Conservation (phyloP, 2,329 filamentous ascomycete species). For the Fusarium oligoseptatum region DNA sequence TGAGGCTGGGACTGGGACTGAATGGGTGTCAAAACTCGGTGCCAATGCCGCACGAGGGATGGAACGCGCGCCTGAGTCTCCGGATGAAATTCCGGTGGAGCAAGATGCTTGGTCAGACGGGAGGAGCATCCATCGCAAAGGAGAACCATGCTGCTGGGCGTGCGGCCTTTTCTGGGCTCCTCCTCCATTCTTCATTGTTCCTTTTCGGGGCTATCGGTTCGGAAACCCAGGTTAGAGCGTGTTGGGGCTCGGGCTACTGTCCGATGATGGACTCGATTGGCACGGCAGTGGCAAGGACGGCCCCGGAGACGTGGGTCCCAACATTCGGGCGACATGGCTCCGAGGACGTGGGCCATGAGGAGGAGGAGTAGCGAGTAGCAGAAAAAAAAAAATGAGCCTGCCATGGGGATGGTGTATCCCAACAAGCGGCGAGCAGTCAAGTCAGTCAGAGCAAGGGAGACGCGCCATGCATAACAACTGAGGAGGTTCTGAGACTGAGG, state of each 20-base stretch:
- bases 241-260: conserved; percentile 48
- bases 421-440: conserved; percentile 19
- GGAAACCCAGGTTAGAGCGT: conserved; percentile 35
- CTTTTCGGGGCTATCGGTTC: conserved; percentile 40
- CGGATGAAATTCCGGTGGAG: conserved; percentile 45
- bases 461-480: conserved; percentile 5
- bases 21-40: conserved; percentile 37
- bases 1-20: conserved; percentile 33
- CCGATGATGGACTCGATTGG: conserved; percentile 47
- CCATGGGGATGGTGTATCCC: conserved; percentile 27
- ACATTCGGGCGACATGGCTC: conserved; percentile 35
- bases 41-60: conserved; percentile 36
- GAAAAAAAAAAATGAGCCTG: conserved; percentile 4
- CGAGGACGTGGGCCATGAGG: conserved; percentile 26
- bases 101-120: neutral
- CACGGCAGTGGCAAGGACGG: conserved; percentile 46
- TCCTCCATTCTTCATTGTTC: conserved; percentile 27
- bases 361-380: neutral
- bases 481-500: conserved; percentile 9
- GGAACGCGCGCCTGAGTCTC: conserved; percentile 28
- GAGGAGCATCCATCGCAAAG: neutral
- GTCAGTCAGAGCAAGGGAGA: conserved; percentile 16
- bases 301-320: conserved; percentile 38
- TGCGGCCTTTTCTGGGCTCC: conserved; percentile 46
- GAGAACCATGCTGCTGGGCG: conserved; percentile 24